Evolutionary conservation across 306 rosid genomes (phyloP).

Genomic region (Glycine tomentella): DNA sequence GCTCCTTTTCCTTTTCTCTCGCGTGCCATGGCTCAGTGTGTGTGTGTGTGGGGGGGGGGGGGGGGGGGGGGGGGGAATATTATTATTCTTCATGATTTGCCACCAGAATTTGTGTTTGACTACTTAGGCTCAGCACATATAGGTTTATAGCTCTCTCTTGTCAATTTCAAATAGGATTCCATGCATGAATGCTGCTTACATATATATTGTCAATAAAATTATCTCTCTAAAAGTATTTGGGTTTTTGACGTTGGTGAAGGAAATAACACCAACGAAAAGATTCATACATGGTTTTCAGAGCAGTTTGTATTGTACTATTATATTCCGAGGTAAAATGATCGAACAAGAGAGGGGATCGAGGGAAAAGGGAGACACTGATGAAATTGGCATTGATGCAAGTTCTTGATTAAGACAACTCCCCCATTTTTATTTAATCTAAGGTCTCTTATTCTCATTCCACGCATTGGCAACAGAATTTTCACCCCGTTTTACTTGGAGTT

Average conservation of each 20-base stretch:
- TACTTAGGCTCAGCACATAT: background rate
- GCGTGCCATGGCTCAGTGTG: too few relatives aligned
- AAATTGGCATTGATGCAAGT: slow-evolving; percentile 33
- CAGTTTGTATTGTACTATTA: background rate
- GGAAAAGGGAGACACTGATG: background rate
- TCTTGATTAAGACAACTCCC: slow-evolving; percentile 32
- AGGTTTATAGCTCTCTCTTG: background rate
- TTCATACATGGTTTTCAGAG: slow-evolving; percentile 28
- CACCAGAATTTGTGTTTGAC: background rate
- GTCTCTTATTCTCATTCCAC: slow-evolving; percentile 33
- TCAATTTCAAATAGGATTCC: slow-evolving; percentile 15
- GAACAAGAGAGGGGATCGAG: slow-evolving; percentile 15
- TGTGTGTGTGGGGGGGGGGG: too few relatives aligned
- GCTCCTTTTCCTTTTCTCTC: too few relatives aligned
- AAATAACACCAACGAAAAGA: slow-evolving; percentile 11
- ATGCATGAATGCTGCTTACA: slow-evolving; percentile 26
- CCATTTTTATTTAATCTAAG: background rate
- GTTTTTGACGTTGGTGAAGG: background rate
- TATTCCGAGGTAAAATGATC: slow-evolving; percentile 16
- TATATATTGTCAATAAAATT: background rate
- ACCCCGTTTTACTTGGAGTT: too few relatives aligned
- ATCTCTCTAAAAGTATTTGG: background rate
- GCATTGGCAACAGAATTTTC: background rate
- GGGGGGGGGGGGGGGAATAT: background rate
- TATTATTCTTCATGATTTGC: background rate